Conservation (phyloP, 2,329 filamentous ascomycete species). For the Graphium sp. region DNA sequence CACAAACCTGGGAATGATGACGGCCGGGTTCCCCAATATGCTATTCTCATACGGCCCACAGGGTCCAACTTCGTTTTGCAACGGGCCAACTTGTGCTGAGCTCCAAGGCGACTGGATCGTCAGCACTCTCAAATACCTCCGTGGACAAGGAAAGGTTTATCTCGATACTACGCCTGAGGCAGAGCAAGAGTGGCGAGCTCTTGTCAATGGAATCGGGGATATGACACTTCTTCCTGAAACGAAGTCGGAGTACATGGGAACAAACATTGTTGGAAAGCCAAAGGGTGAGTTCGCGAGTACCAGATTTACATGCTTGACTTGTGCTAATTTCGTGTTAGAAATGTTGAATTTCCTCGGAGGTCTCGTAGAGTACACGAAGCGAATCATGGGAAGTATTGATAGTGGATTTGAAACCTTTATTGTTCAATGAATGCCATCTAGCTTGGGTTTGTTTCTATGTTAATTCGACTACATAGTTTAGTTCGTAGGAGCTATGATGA, state of each 20-base stretch:
- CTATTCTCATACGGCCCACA: conserved; percentile 24
- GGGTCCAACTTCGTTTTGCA: conserved; percentile 17
- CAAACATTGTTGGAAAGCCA: too few species aligned
- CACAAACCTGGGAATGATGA: conserved; percentile 21
- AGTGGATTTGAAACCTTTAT: too few species aligned
- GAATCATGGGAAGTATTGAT: too few species aligned
- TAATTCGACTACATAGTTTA: not conserved
- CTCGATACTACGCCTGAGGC: conserved; percentile 14
- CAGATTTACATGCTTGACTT: too few species aligned
- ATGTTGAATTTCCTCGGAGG: too few species aligned
- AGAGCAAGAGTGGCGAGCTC: conserved; percentile 14
- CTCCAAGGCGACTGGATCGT: conserved; percentile 21
- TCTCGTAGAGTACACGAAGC: too few species aligned
- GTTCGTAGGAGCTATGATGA: not conserved
- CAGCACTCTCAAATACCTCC: conserved; percentile 13
- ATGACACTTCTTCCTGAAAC: not conserved
- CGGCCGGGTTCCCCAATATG: conserved; percentile 25
- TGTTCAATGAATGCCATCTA: too few species aligned
- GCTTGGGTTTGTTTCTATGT: too few species aligned
- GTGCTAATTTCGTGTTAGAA: too few species aligned
- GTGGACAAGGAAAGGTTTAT: conserved; percentile 10
- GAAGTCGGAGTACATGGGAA: not conserved
- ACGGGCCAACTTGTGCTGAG: conserved; percentile 21
- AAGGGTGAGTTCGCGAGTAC: too few species aligned
- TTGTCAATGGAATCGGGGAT: not conserved